Conservation (phyloP, 371 early-diverging fungal species). For the Coemansia sp. region DNA sequence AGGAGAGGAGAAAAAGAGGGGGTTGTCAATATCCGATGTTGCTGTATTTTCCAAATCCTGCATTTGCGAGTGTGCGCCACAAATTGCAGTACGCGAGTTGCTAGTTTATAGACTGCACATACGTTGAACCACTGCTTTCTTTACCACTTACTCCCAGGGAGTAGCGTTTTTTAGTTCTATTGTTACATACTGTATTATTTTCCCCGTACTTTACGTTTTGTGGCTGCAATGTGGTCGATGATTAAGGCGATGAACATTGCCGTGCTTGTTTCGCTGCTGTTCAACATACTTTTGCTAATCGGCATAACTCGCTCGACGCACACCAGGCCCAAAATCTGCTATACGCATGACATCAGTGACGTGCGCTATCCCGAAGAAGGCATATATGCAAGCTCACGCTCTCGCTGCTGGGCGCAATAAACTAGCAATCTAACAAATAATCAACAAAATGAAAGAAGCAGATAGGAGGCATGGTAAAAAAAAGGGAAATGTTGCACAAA, state of each 20-base stretch:
- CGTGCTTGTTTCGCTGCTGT: conserved; percentile 26
- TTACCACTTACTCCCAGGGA: background rate
- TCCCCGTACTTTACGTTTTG: background rate
- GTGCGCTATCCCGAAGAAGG: conserved; percentile 13
- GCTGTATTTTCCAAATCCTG: background rate
- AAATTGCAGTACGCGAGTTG: background rate
- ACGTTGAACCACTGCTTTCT: background rate
- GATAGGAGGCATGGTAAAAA: too few relatives aligned
- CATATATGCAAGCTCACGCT: background rate
- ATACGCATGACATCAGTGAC: conserved; percentile 22
- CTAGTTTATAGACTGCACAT: too few relatives aligned
- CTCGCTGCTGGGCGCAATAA: conserved; percentile 20
- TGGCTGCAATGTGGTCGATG: conserved; percentile 4
- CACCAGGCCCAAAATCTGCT: conserved; percentile 13
- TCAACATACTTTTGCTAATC: conserved; percentile 25
- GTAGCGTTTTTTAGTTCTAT: too few relatives aligned
- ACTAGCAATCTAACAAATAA: too few relatives aligned
- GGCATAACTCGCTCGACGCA: conserved; percentile 11
- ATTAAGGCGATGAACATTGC: conserved; percentile 24
- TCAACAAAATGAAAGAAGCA: too few relatives aligned
- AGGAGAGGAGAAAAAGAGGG: too few relatives aligned
- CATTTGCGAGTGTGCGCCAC: conserved; percentile 11
- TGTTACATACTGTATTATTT: background rate
- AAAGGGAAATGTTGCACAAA: too few relatives aligned
- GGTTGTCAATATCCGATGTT: too few relatives aligned